These are phyloP conservation scores for Edaphochlamys debaryana DNA, from an alignment of 139 green algal species.

Conservation along the genomic window DNA sequence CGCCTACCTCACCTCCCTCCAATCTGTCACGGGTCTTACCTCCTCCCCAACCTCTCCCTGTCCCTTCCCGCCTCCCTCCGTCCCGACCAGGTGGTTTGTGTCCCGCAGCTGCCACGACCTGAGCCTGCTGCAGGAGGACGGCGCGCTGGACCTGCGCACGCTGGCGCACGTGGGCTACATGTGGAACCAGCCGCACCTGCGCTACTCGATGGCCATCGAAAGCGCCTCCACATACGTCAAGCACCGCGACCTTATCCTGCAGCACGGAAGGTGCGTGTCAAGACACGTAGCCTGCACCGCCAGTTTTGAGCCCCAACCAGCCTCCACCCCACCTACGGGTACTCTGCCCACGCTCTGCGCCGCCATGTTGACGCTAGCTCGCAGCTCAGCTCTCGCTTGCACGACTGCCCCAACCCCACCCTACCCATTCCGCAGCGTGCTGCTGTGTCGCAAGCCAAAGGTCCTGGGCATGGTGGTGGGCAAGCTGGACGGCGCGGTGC, in stretches of 20 bases:
- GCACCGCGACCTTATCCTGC: conserved; percentile 17
- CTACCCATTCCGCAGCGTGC: conserved; percentile 3
- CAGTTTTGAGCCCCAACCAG: no score
- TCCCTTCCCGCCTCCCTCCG: not conserved
- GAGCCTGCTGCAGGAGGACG: conserved; percentile 20
- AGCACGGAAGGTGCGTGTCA: conserved; percentile 2
- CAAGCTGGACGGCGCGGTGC: conserved; percentile 26
- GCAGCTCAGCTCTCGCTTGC: no score
- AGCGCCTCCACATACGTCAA: conserved; percentile 15
- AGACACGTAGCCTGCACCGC: no score
- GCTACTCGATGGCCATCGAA: conserved; percentile 28
- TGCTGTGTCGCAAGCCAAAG: conserved; percentile 42
- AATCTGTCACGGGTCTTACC: no score
- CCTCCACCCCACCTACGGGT: no score
- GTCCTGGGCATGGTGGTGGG: conserved; percentile 22
- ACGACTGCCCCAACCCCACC: no score
- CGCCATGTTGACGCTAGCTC: no score
- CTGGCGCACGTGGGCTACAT: conserved; percentile 11
- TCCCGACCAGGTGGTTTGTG: conserved; percentile 20
- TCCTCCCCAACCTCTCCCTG: no score
- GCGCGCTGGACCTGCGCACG: conserved; percentile 31
- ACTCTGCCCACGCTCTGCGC: no score
- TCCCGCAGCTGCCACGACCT: conserved; percentile 19
- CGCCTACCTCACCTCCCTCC: no score
- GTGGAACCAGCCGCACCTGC: conserved; percentile 21